Evolutionary conservation across 257 asterid genomes (phyloP), one percentile per base, ranked within the genome.

Genomic region (Salvia miltiorrhiza): DNA sequence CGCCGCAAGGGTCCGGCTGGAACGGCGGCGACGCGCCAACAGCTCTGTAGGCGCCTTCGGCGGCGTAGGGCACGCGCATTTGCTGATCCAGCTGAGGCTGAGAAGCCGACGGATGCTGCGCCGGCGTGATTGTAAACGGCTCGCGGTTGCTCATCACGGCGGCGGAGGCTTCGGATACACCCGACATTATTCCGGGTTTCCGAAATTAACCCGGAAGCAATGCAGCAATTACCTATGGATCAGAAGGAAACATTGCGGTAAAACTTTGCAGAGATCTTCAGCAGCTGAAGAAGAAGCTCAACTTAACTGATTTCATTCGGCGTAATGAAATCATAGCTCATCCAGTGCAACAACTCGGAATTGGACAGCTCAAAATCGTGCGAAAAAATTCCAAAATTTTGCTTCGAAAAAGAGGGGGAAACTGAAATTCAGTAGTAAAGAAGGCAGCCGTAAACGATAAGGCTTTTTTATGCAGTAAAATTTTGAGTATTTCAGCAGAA

Each of bases 141-240:
- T 77, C 85, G 53, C 69, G 80, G 67, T 44, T 76, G 9, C 77
- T 52, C 73, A 76, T 74, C 69, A 56, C 65, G 56, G 75, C 32
- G 7, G 79, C 68, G 8, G 59, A 11, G 33, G 76, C 49, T 61
- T 80, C 85, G 10, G 70, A 20, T 33, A 49, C 68, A 32, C 73
- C 80, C 64, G 89, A 76, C 82, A 76, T 81, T 19, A 56, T 4
- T 52, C 30, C 74, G 76, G 76, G 71, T 53, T 72, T 24, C 65
- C 67, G 23, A 65, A 78, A 71, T 63, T 70, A 30, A 45, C 66
- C 77, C 32, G 10, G 50, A 19, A 9, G 57, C 52, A 28, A 7
- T 28, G 50, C 56, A 6, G 55, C 28, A 56, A 53, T 71, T 56
- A 70, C 76, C 80, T 30, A 65, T 44, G 47, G 43, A 45, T 47